A percentile compares a stretch with the other conserved stretches of the same genome.
phyloP scores from a whole-genome alignment of 75 land plant genomes.

The Cupressus sempervirens region DNA sequence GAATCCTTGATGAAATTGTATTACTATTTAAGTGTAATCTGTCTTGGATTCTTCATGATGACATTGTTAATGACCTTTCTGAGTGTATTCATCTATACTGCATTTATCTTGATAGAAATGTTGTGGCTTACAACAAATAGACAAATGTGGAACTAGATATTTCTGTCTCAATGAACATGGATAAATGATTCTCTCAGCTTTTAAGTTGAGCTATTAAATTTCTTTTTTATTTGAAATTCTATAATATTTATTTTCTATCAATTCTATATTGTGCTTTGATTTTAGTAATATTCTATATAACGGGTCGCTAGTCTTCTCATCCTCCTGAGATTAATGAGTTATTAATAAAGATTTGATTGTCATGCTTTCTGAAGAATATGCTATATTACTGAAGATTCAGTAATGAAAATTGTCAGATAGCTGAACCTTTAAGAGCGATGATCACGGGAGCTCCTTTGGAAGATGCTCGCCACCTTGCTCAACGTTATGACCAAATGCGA shows the following conservation, averaged over 20 bases:
- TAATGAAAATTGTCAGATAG: slow-evolving; percentile 33
- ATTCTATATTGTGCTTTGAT: neutral
- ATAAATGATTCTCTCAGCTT: neutral
- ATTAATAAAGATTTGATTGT: neutral
- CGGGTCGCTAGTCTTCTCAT: neutral
- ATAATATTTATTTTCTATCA: neutral
- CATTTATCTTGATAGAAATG: neutral
- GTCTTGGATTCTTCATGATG: neutral
- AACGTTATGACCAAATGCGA: slow-evolving; percentile 79
- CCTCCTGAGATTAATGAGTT: neutral
- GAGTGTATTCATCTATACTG: neutral
- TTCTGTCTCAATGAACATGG: too few species aligned
- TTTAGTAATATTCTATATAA: neutral
- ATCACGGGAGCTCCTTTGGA: slow-evolving; percentile 69
- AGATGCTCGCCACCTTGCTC: slow-evolving; percentile 90
- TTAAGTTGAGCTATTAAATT: neutral
- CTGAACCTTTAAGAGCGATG: slow-evolving; percentile 76
- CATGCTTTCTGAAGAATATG: neutral
- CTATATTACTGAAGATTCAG: neutral
- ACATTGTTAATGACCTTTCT: neutral
- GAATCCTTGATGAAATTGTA: neutral
- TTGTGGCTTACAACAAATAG: neutral
- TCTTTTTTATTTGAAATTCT: neutral
- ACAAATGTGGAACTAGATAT: neutral
- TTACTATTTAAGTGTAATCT: neutral